phyloP scores from a whole-genome alignment of 2,329 filamentous ascomycete species.

The Arachnomyces sp. region DNA sequence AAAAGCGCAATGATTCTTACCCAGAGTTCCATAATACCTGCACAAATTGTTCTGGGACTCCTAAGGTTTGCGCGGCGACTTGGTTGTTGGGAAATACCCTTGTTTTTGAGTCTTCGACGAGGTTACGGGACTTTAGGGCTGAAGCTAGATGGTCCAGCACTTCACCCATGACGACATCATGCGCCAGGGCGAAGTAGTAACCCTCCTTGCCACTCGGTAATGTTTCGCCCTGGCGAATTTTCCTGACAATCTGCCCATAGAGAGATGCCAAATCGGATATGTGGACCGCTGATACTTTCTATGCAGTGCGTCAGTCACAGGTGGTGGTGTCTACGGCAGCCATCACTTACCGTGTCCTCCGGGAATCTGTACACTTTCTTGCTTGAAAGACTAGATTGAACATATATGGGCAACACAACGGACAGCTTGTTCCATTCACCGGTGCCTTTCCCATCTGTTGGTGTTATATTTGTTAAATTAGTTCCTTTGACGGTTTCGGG shows the following conservation, averaged over 20 bases:
- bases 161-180: conserved; percentile 23
- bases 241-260: conserved; percentile 22
- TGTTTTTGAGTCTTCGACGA: conserved; percentile 18
- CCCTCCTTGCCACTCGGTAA: conserved; percentile 24
- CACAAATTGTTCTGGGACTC: conserved; percentile 22
- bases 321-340: too few relatives aligned
- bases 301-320: conserved; percentile 1
- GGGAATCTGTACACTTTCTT: too few relatives aligned
- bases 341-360: too few relatives aligned
- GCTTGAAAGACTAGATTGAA: conserved; percentile 3
- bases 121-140: conserved; percentile 21
- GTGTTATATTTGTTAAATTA: conserved; percentile 7
- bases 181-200: conserved; percentile 28
- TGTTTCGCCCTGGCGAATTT: conserved; percentile 20
- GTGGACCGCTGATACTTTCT: conserved; percentile 17
- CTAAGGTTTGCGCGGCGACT: conserved; percentile 23
- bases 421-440: conserved; percentile 29
- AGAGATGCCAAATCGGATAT: conserved; percentile 26
- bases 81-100: conserved; percentile 26
- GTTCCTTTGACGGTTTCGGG: too few relatives aligned
- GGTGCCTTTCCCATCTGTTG: conserved; percentile 26
- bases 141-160: conserved; percentile 21
- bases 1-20: conserved; percentile 16
- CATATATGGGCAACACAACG: conserved; percentile 23
- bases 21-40: conserved; percentile 16